Evolutionary conservation across 2,329 filamentous ascomycete genomes (phyloP), one percentile per base, ranked within the genome.

Genomic region (Septoria linicola): DNA sequence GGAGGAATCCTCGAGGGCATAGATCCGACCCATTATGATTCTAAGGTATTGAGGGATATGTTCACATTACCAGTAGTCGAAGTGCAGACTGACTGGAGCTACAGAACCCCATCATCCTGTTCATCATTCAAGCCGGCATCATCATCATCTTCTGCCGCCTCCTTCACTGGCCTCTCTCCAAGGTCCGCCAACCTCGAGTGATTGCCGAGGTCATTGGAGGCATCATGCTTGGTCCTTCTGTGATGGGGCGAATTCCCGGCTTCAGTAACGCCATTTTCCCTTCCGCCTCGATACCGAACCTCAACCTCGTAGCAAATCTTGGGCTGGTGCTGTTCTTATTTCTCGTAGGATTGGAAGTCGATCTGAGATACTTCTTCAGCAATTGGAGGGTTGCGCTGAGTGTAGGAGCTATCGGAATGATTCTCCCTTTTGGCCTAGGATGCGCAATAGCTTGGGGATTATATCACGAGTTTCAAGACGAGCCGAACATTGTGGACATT

Each of bases 201-300:
- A 91, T 93, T 62, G 85, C 88, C 42, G 88, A 93, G 72, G 88
- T 93, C 52, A 82, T 92, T 49, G 87, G 86, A n/a, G 88, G 88
- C 46, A 88, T 93, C 64, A 70, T 96, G 31, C 79, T 96, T 1
- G 90, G 90, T 3, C 90, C 90, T 1, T 93, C 90, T 0, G 87
- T 95, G 17, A 86, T 95, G 82, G 89, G 89, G 64, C 83, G 86
- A 45, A 89, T 95, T 17, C 89, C 89, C 1, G 83, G 84, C 32
- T 96, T 95, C 72, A 77, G 81, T 43, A 71, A 76, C 2, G 76
- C 85, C 57, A 92, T 96, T 59, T 96, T 96, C 64, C 89, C 90
- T 0, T 65, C 74, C 0, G 80, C 73, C 0, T 90, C 88, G 2
- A 87, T 95, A 69, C 84, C 88, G 2, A 83, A 85, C 45, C 75